Percentiles rank a stretch among this genome's conserved stretches.
Evolutionary conservation across 2,329 filamentous ascomycete genomes (phyloP).

Genomic region (Ceratocystis ficicola): DNA sequence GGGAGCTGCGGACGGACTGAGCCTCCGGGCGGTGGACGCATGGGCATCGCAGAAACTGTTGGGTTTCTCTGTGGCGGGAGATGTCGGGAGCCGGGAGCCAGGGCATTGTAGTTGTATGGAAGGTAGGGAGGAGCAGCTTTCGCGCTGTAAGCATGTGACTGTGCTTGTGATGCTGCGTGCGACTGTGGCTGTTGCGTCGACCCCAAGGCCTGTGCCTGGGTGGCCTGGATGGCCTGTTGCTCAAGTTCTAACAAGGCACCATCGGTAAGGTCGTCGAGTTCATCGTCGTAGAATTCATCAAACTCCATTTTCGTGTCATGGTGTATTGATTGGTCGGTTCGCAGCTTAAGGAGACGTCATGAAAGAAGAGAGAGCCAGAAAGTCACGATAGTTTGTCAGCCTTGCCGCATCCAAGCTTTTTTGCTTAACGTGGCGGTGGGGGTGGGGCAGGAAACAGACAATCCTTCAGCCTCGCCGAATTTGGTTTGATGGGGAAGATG

Average conservation of each 20-base stretch:
- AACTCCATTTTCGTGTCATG: conserved; percentile 18
- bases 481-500: no score
- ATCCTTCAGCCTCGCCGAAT: no score
- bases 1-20: conserved; percentile 18
- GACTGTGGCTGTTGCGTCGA: not conserved
- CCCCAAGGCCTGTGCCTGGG: conserved; percentile 33
- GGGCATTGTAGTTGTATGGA: conserved; percentile 6
- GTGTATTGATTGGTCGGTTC: not conserved
- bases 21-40: not conserved
- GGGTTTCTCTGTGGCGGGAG: conserved; percentile 2
- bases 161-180: no score
- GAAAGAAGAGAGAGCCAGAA: not conserved
- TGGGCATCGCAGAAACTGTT: not conserved
- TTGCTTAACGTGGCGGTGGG: not conserved
- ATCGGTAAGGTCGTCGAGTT: conserved; percentile 48
- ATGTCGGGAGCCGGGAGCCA: conserved; percentile 7
- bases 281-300: conserved; percentile 37
- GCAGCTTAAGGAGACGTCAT: not conserved
- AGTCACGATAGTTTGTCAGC: not conserved
- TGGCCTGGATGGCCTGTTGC: conserved; percentile 49
- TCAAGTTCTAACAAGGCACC: conserved; percentile 50
- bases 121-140: no score
- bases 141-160: no score
- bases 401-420: conserved; percentile 3
- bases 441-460: not conserved